Evolutionary conservation across 768 basidiomycete genomes (phyloP).

Genomic region (Strobilomyces dryophilus): DNA sequence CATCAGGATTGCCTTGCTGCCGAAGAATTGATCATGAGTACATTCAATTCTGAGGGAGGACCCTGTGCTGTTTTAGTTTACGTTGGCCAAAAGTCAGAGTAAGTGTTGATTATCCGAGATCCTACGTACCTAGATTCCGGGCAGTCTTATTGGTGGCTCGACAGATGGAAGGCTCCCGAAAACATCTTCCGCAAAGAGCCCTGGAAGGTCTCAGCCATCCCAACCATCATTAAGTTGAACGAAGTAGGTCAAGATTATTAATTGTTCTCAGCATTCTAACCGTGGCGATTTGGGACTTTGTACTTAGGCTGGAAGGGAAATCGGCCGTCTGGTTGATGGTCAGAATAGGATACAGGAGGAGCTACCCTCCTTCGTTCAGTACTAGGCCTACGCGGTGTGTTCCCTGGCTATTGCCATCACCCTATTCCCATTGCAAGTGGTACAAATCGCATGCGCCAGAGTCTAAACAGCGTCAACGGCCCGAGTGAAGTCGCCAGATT

Average conservation of each 20-base stretch:
- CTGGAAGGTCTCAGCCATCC: slow-evolving; percentile 56
- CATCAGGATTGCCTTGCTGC: slow-evolving; percentile 63
- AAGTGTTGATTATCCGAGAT: slow-evolving; percentile 25
- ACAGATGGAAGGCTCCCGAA: slow-evolving; percentile 61
- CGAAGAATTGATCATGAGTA: slow-evolving; percentile 48
- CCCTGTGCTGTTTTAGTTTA: slow-evolving; percentile 62
- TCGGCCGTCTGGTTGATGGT: slow-evolving; percentile 28
- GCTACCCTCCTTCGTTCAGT: slow-evolving; percentile 17
- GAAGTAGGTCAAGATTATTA: slow-evolving; percentile 43
- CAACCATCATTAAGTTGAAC: slow-evolving; percentile 60
- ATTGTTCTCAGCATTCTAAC: not conserved
- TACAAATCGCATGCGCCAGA: not conserved
- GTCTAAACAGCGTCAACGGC: not conserved
- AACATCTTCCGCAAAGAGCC: slow-evolving; percentile 60
- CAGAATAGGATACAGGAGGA: slow-evolving; percentile 23
- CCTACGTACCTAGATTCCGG: not conserved
- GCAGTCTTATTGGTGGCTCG: not conserved
- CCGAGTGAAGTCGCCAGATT: slow-evolving; percentile 62
- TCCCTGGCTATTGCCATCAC: not conserved
- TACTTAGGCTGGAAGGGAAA: slow-evolving; percentile 24
- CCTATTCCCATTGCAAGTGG: slow-evolving; percentile 2
- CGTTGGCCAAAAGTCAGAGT: slow-evolving; percentile 65
- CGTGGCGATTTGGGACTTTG: not conserved
- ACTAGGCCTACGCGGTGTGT: not conserved
- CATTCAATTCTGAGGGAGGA: slow-evolving; percentile 41